Percentiles rank a stretch among this genome's conserved stretches.
Conservation (phyloP, 192 early-diverging fungal species). For the Radiomyces spectabilis region DNA sequence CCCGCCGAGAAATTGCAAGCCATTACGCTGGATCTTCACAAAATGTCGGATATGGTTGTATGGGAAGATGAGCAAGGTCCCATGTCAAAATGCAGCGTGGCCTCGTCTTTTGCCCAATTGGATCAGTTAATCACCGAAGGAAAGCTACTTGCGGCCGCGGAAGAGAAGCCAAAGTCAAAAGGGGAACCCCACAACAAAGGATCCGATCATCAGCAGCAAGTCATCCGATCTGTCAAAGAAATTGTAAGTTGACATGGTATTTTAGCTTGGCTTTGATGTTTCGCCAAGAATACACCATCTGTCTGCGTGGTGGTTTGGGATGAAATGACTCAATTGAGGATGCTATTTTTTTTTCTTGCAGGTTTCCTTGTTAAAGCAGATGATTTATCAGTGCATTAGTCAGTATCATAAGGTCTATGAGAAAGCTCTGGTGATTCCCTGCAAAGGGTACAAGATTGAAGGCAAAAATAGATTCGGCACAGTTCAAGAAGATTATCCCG, state of each 20-base stretch:
- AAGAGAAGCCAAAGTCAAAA: background rate
- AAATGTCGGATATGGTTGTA: constrained; percentile 29
- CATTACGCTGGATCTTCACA: constrained; percentile 10
- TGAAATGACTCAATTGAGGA: too few relatives aligned
- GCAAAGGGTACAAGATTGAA: constrained; percentile 29
- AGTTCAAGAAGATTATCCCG: background rate
- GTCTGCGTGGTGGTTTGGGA: too few relatives aligned
- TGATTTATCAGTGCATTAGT: constrained; percentile 21
- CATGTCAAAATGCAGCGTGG: background rate
- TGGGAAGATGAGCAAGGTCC: background rate
- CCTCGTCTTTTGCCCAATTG: background rate
- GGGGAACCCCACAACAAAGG: too few relatives aligned
- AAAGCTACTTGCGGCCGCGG: background rate
- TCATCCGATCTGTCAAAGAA: background rate
- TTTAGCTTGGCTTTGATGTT: too few relatives aligned
- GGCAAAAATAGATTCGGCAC: constrained; percentile 19
- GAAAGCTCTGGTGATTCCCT: constrained; percentile 30
- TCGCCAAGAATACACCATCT: too few relatives aligned
- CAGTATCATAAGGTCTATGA: constrained; percentile 26
- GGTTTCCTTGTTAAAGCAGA: constrained; percentile 9
- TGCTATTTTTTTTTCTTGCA: background rate
- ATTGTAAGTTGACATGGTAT: constrained; percentile 15
- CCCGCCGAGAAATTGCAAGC: constrained; percentile 11
- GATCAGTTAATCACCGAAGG: background rate
- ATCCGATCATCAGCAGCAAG: too few relatives aligned